A percentile compares a stretch with the other conserved stretches of the same genome.
phyloP scores from a whole-genome alignment of 371 early-diverging fungal species.

The Mucor plumbeus region DNA sequence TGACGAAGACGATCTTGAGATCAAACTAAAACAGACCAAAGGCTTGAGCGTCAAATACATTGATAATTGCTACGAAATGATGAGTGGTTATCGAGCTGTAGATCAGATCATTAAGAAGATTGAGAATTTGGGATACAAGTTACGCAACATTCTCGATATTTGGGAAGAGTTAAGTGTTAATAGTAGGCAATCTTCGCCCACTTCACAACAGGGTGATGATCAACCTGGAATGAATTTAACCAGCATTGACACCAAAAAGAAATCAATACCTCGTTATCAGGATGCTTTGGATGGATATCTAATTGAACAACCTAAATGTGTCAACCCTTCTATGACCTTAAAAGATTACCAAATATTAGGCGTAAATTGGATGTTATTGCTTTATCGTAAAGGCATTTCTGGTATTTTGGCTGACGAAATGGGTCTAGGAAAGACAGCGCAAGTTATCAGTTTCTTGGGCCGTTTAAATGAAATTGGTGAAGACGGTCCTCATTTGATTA shows the following conservation, averaged over 20 bases:
- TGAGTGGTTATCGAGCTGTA: conserved; percentile 75
- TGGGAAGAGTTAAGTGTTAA: conserved; percentile 50
- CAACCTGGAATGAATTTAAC: conserved; percentile 36
- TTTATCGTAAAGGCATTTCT: conserved; percentile 79
- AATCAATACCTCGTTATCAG: conserved; percentile 16
- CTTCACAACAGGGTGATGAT: conserved; percentile 21
- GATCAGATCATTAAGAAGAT: conserved; percentile 73
- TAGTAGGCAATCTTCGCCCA: conserved; percentile 13
- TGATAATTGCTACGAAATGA: conserved; percentile 64
- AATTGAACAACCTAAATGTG: conserved; percentile 58
- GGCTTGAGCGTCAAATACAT: conserved; percentile 67
- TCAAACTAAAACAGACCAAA: conserved; percentile 55
- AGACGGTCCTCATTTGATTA: conserved; percentile 79
- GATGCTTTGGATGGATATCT: conserved; percentile 56
- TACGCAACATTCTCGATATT: conserved; percentile 51
- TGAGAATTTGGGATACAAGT: conserved; percentile 59
- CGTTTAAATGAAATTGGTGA: conserved; percentile 63
- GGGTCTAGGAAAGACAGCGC: conserved; percentile 99
- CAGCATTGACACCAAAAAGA: conserved; percentile 23
- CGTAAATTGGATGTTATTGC: conserved; percentile 88
- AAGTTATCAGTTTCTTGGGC: conserved; percentile 89
- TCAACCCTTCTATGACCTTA: conserved; percentile 64
- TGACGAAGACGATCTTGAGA: conserved; percentile 58
- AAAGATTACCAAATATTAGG: conserved; percentile 95
- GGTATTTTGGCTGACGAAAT: conserved; percentile 95